Evolutionary conservation across 2,329 filamentous ascomycete species (phyloP), one percentile per base, ranked within the genome.

Genomic region (Orbilia ellipsospora): DNA sequence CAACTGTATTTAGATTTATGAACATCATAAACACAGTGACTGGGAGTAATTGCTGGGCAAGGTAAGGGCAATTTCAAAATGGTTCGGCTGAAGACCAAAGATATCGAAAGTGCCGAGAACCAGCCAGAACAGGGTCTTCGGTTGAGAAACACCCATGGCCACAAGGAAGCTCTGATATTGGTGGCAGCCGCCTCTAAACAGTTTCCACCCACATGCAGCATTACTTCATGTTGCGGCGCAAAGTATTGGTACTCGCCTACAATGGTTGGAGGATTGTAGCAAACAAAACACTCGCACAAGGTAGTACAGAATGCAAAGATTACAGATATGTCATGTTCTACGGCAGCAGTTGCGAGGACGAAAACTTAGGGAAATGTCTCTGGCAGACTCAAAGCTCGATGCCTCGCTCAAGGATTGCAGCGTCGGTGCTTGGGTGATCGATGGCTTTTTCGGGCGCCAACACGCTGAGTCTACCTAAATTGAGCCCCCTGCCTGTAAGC

Each of bases 141-240:
- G 23, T 44, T 69, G 72, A 75, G 72, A 75, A 75, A 75, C 72
- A 73, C 42, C 55, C 60, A 65, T 73, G 68, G 26, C 51, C 44
- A n/a, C 57, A 70, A 56, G 66, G 66, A 63, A 70, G 16, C 54
- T 45, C 20, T 42, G 13, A 65, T 26, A 20, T 44, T 28, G 44
- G n/a, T 44, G 57, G 61, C 60, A 73, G 56, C 70, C 13, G 44
- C 50, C 36, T 59, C 55, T 73, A 51, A 50, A 40, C 57, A 57
- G 51, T 70, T 62, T 63, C 60, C 57, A 55, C 45, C 62, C 57
- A 57, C 66, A 63, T 70, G 66, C 66, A 54, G 50, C 31, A 63
- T 57, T 70, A 52, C 50, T 70, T 51, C 50, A 63, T 56, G 51
- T 63, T 40, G 59, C 40, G 51, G 66, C 52, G 31, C 56, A 56